Evolutionary conservation across 768 basidiomycete species (phyloP).

Genomic region (Hygrophoropsis aurantiaca): DNA sequence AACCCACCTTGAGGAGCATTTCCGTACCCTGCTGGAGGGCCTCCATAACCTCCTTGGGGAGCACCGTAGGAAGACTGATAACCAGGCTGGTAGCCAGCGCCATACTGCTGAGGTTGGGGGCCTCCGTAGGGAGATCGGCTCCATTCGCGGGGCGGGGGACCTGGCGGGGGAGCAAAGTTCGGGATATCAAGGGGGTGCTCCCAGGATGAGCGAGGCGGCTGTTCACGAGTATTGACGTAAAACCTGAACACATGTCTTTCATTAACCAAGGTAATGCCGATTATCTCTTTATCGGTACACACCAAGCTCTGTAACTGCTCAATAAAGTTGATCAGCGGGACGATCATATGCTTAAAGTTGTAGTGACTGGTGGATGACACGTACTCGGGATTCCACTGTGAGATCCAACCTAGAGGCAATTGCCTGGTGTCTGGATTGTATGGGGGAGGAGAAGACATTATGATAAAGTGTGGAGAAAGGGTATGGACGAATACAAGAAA

Average conservation of each 20-base stretch:
- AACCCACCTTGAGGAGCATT: slow-evolving; percentile 17
- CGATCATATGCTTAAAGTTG: not conserved
- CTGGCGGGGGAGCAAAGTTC: slow-evolving; percentile 34
- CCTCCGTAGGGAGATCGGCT: slow-evolving; percentile 29
- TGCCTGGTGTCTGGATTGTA: slow-evolving; percentile 53
- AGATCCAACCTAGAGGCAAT: slow-evolving; percentile 67
- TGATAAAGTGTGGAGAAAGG: slow-evolving; percentile 21
- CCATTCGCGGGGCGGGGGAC: slow-evolving; percentile 45
- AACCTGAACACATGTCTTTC: slow-evolving; percentile 46
- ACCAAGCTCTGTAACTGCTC: slow-evolving; percentile 69
- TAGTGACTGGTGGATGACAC: slow-evolving; percentile 24
- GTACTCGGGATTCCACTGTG: slow-evolving; percentile 68
- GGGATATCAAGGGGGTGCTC: slow-evolving; percentile 58
- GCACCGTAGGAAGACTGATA: slow-evolving; percentile 21
- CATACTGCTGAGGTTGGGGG: slow-evolving; percentile 17
- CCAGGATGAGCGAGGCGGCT: slow-evolving; percentile 70
- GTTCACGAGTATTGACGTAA: slow-evolving; percentile 67
- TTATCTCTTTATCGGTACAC: too few relatives aligned
- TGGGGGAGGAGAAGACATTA: slow-evolving; percentile 46
- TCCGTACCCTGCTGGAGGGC: slow-evolving; percentile 14
- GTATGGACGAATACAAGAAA: slow-evolving; percentile 15
- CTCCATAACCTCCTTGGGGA: slow-evolving; percentile 14
- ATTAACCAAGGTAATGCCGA: not conserved
- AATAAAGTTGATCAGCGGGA: slow-evolving; percentile 19
- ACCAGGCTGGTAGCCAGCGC: slow-evolving; percentile 26